Evolutionary conservation across 176 grass and related monocot species (phyloP), one percentile per base, ranked within the genome.

Genomic region (Rhynchospora pubera): DNA sequence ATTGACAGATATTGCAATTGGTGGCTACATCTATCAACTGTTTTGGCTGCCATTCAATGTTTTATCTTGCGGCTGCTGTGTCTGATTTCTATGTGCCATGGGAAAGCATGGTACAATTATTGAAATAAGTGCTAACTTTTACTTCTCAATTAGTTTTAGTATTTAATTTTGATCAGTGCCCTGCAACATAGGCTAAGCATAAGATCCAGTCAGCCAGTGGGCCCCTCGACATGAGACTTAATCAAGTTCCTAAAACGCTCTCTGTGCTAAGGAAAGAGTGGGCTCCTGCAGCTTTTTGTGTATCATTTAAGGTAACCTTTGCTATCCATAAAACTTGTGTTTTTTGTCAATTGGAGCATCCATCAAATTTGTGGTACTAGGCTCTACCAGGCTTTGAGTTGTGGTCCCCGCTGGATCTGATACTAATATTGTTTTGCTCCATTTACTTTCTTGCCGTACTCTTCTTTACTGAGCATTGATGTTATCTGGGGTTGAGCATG

Each of bases 41-140:
- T 75, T 79, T 91, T 74, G 81, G 83, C 50, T 83, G 28, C 53
- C 73, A 53, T 46, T 90, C 90, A 52, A 94, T 97, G 92, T 94
- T 97, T 83, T 94, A 94, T 70, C 91, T 97, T 80, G 92, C 92
- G 72, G 94, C 94, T 56, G 92, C 92, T 14, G 94, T 97, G 14
- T 97, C 94, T 21, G 92, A 97, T 82, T 97, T 97, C 42, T 97
- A 94, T 78, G 88, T 97, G 83, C 94, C 94, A 24, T 97, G 92
- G 92, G 88, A 94, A 64, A 91, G 88, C 30, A 94, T 97, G 94
- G 94, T 97, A 92, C 21, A 83, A 10, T 66, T 64, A 68, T 24
- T 86, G 14, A 65, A 77, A 47, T 5, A 43, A 56, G 19, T 11
- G 23, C 22, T 51, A 43, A 73, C 24, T 10, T 73, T 48, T 50